Percentiles rank a stretch among this genome's conserved stretches.
phyloP scores from a whole-genome alignment of 1,284 basidiomycete genomes.

The Mycosarcoma maydis region DNA sequence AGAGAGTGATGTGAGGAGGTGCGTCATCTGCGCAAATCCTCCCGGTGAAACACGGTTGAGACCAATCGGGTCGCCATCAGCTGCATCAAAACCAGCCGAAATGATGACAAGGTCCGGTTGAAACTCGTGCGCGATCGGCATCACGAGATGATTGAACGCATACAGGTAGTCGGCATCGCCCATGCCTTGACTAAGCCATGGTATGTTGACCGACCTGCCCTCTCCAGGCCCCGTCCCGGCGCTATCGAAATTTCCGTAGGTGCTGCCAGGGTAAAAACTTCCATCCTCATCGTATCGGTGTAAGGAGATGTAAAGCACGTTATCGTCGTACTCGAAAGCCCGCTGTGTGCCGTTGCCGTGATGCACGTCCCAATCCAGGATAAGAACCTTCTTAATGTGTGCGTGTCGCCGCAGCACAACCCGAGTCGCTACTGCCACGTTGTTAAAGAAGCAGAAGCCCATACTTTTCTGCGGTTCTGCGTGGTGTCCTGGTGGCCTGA shows the following conservation, averaged over 20 bases:
- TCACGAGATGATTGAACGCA: constrained; percentile 92
- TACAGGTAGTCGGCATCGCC: constrained; percentile 94
- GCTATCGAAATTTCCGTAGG: constrained; percentile 84
- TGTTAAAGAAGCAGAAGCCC: constrained; percentile 99
- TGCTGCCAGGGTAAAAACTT: constrained; percentile 87
- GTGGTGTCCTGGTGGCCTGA: constrained; percentile 96
- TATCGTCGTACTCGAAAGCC: constrained; percentile 89
- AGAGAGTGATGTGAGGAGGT: constrained; percentile 90
- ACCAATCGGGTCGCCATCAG: constrained; percentile 88
- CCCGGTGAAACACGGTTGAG: constrained; percentile 87
- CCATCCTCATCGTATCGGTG: constrained; percentile 85
- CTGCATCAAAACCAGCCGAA: constrained; percentile 97
- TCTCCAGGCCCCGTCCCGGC: constrained; percentile 83
- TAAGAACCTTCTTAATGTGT: constrained; percentile 76
- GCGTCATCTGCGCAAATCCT: constrained; percentile 99
- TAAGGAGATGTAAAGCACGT: constrained; percentile 92
- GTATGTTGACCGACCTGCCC: constrained; percentile 88
- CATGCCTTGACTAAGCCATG: constrained; percentile 90
- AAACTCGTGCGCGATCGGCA: constrained; percentile 98
- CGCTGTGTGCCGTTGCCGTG: constrained; percentile 98
- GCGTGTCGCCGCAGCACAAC: constrained; percentile 73
- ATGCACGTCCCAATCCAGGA: constrained; percentile 98
- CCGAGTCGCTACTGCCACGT: constrained; percentile 86
- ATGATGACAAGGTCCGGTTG: constrained; percentile 95
- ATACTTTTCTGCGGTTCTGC: constrained; percentile 97